A percentile compares a stretch with the other conserved stretches of the same genome.
phyloP scores from a whole-genome alignment of 1,139 yeast genomes.

The Geotrichum aggregatum region DNA sequence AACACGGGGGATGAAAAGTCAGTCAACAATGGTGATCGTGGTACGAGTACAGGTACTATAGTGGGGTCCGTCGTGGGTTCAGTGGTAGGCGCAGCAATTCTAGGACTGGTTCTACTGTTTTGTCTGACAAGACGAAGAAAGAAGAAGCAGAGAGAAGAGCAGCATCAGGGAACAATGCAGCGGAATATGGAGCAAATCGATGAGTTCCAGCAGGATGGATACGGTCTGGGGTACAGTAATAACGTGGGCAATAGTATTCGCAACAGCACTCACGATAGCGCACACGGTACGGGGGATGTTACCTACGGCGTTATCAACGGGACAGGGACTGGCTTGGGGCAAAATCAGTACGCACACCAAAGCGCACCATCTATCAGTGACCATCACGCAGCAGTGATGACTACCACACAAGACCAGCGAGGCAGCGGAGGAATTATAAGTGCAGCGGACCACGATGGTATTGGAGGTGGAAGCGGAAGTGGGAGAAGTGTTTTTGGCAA shows the following conservation, averaged over 20 bases:
- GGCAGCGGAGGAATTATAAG: background rate
- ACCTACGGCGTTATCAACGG: background rate
- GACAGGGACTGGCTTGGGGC: background rate
- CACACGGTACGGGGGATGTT: background rate
- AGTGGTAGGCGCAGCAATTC: slow-evolving; percentile 39
- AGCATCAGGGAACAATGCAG: background rate
- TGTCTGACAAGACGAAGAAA: slow-evolving; percentile 22
- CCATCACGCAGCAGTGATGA: slow-evolving; percentile 16
- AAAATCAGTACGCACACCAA: background rate
- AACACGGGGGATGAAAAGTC: too few species aligned
- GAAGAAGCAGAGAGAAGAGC: slow-evolving; percentile 1
- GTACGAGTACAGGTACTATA: slow-evolving; percentile 34
- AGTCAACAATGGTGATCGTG: background rate
- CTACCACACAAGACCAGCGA: slow-evolving; percentile 5
- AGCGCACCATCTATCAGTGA: slow-evolving; percentile 18
- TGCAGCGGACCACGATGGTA: background rate
- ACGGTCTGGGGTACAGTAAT: background rate
- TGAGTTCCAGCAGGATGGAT: background rate
- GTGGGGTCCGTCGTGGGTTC: slow-evolving; percentile 48
- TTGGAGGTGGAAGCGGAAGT: background rate
- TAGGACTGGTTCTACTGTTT: slow-evolving; percentile 28
- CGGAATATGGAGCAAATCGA: background rate
- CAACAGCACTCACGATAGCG: background rate
- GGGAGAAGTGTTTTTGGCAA: background rate
- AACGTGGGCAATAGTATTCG: background rate